Evolutionary conservation across 1,284 basidiomycete species (phyloP), one percentile per base, ranked within the genome.

Genomic region (Cryptococcus depauperatus): DNA sequence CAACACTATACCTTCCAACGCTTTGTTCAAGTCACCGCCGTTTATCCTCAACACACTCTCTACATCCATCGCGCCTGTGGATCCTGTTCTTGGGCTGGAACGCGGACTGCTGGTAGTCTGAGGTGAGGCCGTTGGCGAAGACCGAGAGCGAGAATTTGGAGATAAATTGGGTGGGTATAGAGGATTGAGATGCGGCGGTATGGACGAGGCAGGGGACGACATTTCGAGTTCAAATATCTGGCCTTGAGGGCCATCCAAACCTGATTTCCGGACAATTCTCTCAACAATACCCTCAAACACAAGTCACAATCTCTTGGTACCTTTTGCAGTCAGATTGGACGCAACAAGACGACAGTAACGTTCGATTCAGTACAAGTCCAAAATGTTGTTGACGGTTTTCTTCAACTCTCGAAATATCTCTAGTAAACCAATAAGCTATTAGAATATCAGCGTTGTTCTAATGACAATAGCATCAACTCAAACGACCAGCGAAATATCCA

Each of bases 1-100:
- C 13, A 75, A 74, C 22, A 90, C 74, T 4, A 81, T 77, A 47
- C 80, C 75, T 23, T 86, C 83, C 27, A 91, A 75, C 4, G 87
- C 85, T 35, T 79, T 79, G 6, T 77, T 67, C 46, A 74, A 27
- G 47, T 72, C 67, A 21, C 69, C 68, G n/a, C 60, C 59, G 29
- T 57, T 50, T 11, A 43, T 39, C 27, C 58, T 55, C 13, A 66
- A 22, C 10, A 62, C 37, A 2, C 54, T 38, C 11, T 69, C 65
- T 26, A 61, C 44, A 25, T 65, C 65, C 13, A 65, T 30, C 4
- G 40, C 44, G 5, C 55, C 57, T 0, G 55, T 47, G 22, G 57
- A 46, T 19, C 50, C 50, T n/a, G 47, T 46, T 28, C 61, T 48
- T 8, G 62, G 61, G 25, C 61, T 60, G 26, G 55, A 55, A 13